phyloP scores from a whole-genome alignment of 352 stramenopile genomes.

The Globisporangium nunn region DNA sequence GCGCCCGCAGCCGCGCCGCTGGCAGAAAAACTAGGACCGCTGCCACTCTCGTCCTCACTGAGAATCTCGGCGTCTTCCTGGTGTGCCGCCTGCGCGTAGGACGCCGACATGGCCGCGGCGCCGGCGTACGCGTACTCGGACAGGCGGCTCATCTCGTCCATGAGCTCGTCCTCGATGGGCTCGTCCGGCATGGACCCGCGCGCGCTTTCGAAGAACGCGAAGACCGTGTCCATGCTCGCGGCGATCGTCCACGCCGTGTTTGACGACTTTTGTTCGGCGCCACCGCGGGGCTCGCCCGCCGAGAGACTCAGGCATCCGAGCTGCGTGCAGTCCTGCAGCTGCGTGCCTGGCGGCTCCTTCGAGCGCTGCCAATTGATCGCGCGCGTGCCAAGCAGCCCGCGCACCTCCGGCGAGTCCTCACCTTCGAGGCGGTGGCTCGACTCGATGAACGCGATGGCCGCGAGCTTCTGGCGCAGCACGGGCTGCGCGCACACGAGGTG shows the following conservation, averaged over 20 bases:
- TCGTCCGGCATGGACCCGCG: conserved; percentile 74
- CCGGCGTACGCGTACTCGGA: conserved; percentile 68
- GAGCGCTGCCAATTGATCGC: conserved; percentile 82
- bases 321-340: conserved; percentile 65
- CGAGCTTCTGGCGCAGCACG: conserved; percentile 50
- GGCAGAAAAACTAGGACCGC: not conserved
- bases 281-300: conserved; percentile 47
- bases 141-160: conserved; percentile 74
- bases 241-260: conserved; percentile 83
- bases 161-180: conserved; percentile 55
- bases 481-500: conserved; percentile 69
- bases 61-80: conserved; percentile 72
- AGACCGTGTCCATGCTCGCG: conserved; percentile 77
- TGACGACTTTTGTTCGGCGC: conserved; percentile 56
- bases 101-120: conserved; percentile 37
- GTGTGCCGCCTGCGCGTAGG: conserved; percentile 42
- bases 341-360: conserved; percentile 54
- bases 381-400: conserved; percentile 50
- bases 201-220: conserved; percentile 81
- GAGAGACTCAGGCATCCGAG: conserved; percentile 73
- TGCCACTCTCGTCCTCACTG: conserved; percentile 23
- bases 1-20: not conserved
- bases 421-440: conserved; percentile 64
- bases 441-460: conserved; percentile 76
- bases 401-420: conserved; percentile 64